Conservation (phyloP, 768 basidiomycete genomes). For the Phallus indusiatus region DNA sequence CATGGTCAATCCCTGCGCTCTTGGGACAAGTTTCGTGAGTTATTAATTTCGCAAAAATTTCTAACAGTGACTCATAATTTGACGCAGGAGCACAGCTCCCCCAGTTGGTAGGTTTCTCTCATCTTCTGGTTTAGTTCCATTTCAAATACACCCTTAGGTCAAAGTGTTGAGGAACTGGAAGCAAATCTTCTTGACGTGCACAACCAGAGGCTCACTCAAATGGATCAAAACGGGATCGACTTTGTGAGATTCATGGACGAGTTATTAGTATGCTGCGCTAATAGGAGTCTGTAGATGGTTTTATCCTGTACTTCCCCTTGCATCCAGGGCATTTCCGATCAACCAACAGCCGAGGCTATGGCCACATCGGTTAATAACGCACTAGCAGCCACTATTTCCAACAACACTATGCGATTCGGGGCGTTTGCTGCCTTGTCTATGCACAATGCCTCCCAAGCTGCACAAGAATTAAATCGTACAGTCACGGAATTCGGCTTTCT, state of each 20-base stretch:
- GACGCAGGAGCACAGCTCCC: not conserved
- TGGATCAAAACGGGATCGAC: constrained; percentile 5
- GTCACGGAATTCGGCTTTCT: constrained; percentile 8
- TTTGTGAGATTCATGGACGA: not conserved
- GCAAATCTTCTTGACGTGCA: constrained; percentile 8
- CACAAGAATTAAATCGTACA: constrained; percentile 8
- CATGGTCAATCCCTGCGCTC: constrained; percentile 5
- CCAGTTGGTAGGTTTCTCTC: not conserved
- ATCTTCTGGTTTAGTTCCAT: too few relatives aligned
- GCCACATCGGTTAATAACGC: constrained; percentile 5
- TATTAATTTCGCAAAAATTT: not conserved
- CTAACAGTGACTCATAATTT: not conserved
- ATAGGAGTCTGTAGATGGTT: constrained; percentile 5
- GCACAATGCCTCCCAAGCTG: constrained; percentile 9
- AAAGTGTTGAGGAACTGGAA: not conserved
- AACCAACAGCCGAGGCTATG: not conserved
- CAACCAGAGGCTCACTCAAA: constrained; percentile 6
- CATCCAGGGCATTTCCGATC: constrained; percentile 9
- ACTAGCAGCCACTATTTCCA: constrained; percentile 7
- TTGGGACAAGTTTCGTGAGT: not conserved
- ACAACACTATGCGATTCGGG: constrained; percentile 11
- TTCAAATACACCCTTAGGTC: not conserved
- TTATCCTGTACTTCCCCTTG: constrained; percentile 9
- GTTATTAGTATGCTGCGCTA: too few relatives aligned
- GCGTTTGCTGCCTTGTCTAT: constrained; percentile 9